Base-by-base conservation (phyloP, 1,139 yeast genomes). In the Blastobotrys petasosporus region DNA sequence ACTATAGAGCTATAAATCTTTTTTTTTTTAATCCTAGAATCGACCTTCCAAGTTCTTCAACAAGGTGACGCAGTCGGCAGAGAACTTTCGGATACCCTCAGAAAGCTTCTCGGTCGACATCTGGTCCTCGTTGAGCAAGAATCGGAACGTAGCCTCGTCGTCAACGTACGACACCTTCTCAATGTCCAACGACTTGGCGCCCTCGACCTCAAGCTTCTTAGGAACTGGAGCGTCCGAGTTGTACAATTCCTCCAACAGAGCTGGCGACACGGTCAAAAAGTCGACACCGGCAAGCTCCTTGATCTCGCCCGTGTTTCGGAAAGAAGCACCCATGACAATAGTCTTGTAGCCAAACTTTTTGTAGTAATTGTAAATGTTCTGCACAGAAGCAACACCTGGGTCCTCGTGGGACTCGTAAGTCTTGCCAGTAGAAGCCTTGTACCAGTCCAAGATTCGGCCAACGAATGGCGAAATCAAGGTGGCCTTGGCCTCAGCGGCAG, bases 291-390 rank as follows among this genome's bases (percentile, higher is more conserved):
- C 97, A 63, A 92, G 79, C 60, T 94, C 95, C 73, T 83, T 85
- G 74, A 92, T 88, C 76, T 92, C 98, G 59, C 94, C 97, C 56
- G 77, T 73, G 78, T 90, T 94, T 82, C 99, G 90, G 90, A 92
- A 92, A 51, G 97, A 90, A 54, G 99, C 99, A 72, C 98, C 99
- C 98, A 92, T 92, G 65, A 92, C 98, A 68, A 92, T 90, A 71
- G 98, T 92, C 64, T 92, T 77, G 82, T 92, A 92, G 60, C 83
- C 94, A 71, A 70, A 87, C 77, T 92, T 92, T 82, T 92, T 92
- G 85, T 92, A 92, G 83, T 92, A 92, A 85, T 90, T 85, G 86
- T 69, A 92, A 70, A 92, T 92, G 52, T 66, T 67, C 70, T 81
- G 83, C 61, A 92, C 99, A 44, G 97, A 87, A 51, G 75, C 53